Conservation (phyloP, 169 alveolate species). For the Pseudocohnilembus persalinus region DNA sequence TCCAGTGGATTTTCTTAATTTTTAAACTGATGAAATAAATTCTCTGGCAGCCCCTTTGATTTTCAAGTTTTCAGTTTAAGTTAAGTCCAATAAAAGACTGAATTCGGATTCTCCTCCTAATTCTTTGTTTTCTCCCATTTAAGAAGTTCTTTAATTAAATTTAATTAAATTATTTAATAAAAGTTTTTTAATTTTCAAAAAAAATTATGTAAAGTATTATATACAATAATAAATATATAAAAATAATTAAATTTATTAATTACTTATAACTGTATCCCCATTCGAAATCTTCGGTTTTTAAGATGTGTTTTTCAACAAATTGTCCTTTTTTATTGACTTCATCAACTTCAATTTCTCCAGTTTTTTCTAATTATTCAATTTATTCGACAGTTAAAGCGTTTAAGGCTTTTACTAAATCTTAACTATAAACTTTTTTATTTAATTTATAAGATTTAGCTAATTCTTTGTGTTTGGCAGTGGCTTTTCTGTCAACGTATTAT, state of each 20-base stretch:
- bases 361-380: slow-evolving; percentile 71
- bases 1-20: slow-evolving; percentile 73
- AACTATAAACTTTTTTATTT: slow-evolving; percentile 25
- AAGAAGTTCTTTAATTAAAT: slow-evolving; percentile 21
- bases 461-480: slow-evolving; percentile 43
- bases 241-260: slow-evolving; percentile 44
- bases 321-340: not conserved
- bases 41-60: slow-evolving; percentile 62
- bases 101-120: slow-evolving; percentile 37
- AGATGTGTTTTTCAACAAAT: slow-evolving; percentile 14
- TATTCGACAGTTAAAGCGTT: slow-evolving; percentile 61
- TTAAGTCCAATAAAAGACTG: slow-evolving; percentile 39
- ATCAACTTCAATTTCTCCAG: slow-evolving; percentile 87
- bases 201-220: slow-evolving; percentile 20
- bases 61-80: slow-evolving; percentile 48
- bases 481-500: slow-evolving; percentile 37
- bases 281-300: slow-evolving; percentile 32
- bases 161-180: slow-evolving; percentile 10
- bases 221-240: not conserved
- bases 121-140: slow-evolving; percentile 28
- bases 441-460: slow-evolving; percentile 36
- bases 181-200: not conserved
- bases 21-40: slow-evolving; percentile 69
- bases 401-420: slow-evolving; percentile 38
- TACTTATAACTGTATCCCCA: slow-evolving; percentile 83